These are phyloP conservation scores for Vaccinium darrowii DNA, from an alignment of 148 eudicot species.

Conservation along the genomic window DNA sequence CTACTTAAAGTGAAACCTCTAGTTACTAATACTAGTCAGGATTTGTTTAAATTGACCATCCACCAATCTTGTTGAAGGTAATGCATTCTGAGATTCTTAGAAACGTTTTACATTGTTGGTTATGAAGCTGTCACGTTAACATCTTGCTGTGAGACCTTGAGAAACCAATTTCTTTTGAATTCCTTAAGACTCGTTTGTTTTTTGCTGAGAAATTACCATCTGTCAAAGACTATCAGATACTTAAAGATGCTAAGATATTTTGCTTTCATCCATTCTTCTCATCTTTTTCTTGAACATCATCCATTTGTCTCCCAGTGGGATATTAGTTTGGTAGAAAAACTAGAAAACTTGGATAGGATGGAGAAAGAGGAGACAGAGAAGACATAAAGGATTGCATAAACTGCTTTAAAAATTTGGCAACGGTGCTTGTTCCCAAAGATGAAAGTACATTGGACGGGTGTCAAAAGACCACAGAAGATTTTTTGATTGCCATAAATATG, in stretches of 20 bases:
- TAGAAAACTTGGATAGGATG: not conserved
- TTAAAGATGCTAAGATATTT: not conserved
- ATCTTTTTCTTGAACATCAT: not conserved
- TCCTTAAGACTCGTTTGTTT: not conserved
- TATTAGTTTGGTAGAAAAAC: not conserved
- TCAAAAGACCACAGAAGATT: not conserved
- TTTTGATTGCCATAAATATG: not conserved
- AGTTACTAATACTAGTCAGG: not conserved
- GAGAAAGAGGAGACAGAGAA: not conserved
- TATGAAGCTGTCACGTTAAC: not conserved
- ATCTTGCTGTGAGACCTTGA: not conserved
- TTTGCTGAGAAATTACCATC: not conserved
- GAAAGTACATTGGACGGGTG: not conserved
- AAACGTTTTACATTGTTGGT: not conserved
- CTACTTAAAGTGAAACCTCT: constrained; percentile 2
- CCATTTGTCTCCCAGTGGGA: not conserved
- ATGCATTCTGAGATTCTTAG: too few relatives aligned
- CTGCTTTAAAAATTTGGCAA: not conserved
- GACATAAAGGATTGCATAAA: not conserved
- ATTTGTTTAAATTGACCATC: not conserved
- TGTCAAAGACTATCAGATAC: not conserved
- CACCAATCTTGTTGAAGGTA: constrained; percentile 1
- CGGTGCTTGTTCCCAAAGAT: not conserved
- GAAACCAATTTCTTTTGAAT: not conserved
- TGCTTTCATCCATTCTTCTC: not conserved